These are phyloP conservation scores for Psilocybe azurescens DNA, from an alignment of 768 basidiomycete species.

Conservation along the genomic window DNA sequence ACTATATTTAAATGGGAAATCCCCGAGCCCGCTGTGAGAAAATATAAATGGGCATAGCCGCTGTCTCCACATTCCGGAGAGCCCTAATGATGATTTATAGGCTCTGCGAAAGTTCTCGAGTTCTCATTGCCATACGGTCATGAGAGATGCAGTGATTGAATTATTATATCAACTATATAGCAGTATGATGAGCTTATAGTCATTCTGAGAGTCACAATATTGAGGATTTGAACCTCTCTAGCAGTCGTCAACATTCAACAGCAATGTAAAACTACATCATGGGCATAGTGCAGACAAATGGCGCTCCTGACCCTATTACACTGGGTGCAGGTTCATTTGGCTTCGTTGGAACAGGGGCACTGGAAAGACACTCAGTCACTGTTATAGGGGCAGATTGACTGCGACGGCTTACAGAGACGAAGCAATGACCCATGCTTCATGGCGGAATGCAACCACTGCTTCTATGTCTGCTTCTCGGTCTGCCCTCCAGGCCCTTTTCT, in stretches of 20 bases:
- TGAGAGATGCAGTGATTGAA: neutral
- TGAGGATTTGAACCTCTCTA: neutral
- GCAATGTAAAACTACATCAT: constrained; percentile 21
- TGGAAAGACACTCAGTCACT: neutral
- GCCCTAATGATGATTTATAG: neutral
- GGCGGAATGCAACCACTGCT: constrained; percentile 69
- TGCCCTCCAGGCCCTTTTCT: constrained; percentile 69
- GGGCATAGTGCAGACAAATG: constrained; percentile 34
- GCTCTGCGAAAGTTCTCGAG: neutral
- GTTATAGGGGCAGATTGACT: neutral
- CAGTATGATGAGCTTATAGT: neutral
- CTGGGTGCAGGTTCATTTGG: neutral
- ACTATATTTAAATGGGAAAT: neutral
- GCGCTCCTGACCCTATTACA: constrained; percentile 15
- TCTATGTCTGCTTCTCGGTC: constrained; percentile 75
- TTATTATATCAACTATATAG: neutral
- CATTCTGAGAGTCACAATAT: neutral
- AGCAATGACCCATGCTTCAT: constrained; percentile 71
- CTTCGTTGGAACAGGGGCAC: constrained; percentile 15
- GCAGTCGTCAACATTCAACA: neutral
- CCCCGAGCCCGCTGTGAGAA: neutral
- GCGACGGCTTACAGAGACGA: constrained; percentile 36
- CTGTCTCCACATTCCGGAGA: neutral
- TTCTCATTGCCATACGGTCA: too few species aligned
- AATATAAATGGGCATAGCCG: neutral